These are phyloP conservation scores for Mortierella sp. DNA, from an alignment of 371 early-diverging fungal species.

Conservation along the genomic window DNA sequence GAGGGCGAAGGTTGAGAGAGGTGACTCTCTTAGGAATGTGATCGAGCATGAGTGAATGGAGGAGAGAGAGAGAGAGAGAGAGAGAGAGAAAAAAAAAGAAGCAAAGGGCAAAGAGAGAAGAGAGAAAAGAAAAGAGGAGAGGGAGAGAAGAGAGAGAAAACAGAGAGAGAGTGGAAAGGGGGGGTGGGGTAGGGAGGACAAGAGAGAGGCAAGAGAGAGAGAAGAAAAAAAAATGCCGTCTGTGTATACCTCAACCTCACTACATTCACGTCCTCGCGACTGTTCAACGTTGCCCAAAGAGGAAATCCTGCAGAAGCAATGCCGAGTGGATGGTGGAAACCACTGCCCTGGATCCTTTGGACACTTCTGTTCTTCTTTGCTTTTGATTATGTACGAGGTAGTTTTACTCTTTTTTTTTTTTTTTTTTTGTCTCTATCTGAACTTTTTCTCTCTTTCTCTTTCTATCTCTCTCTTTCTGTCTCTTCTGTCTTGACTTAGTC, in stretches of 20 bases:
- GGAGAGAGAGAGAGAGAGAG: not conserved
- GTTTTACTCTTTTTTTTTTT: no score
- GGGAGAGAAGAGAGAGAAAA: not conserved
- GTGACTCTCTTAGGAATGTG: not conserved
- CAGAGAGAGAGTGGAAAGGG: not conserved
- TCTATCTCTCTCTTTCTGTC: conserved; percentile 1
- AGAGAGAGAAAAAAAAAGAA: not conserved
- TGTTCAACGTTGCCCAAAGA: no score
- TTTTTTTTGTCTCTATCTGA: not conserved
- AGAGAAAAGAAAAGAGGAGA: conserved; percentile 2
- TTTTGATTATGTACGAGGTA: not conserved
- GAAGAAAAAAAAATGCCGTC: not conserved
- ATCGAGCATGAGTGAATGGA: not conserved
- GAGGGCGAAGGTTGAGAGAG: not conserved
- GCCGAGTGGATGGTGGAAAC: conserved; percentile 43
- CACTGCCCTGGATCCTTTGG: not conserved
- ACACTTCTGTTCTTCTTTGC: not conserved
- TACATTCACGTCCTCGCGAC: no score
- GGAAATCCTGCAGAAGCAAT: conserved; percentile 6
- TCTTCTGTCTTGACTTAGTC: conserved; percentile 22
- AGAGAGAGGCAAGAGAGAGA: not conserved
- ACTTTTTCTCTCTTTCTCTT: not conserved
- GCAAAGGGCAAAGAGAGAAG: not conserved
- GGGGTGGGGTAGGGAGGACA: not conserved
- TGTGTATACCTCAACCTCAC: no score